Percentiles rank a stretch among this genome's conserved stretches.
These are phyloP conservation scores for Chalciporus sp. DNA, from an alignment of 1,284 basidiomycete genomes.

Conservation along the genomic window DNA sequence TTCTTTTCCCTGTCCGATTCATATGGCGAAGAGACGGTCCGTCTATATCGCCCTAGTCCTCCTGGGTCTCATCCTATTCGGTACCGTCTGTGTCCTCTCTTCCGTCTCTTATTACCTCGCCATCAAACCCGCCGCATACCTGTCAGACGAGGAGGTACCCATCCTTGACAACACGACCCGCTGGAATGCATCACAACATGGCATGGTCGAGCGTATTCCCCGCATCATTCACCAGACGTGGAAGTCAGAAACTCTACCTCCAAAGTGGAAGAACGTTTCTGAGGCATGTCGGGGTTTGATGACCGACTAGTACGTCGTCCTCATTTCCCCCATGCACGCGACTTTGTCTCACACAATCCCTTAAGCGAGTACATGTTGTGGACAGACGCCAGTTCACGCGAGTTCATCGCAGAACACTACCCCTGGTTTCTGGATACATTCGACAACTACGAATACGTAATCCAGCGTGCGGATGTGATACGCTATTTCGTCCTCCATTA, in stretches of 20 bases:
- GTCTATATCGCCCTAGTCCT: slow-evolving; percentile 75
- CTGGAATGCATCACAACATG: slow-evolving; percentile 63
- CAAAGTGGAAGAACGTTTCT: slow-evolving; percentile 80
- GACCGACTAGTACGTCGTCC: slow-evolving; percentile 86
- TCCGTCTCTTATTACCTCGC: slow-evolving; percentile 90
- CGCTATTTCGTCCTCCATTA: slow-evolving; percentile 97
- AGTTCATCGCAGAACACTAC: slow-evolving; percentile 89
- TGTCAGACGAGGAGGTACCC: slow-evolving; percentile 80
- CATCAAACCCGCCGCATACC: slow-evolving; percentile 78
- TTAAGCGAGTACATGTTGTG: slow-evolving; percentile 93
- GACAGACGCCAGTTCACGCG: slow-evolving; percentile 90
- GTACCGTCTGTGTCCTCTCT: slow-evolving; percentile 90
- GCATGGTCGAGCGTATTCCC: slow-evolving; percentile 76
- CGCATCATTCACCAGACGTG: slow-evolving; percentile 98
- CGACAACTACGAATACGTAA: slow-evolving; percentile 90
- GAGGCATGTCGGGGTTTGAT: slow-evolving; percentile 84
- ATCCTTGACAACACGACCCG: slow-evolving; percentile 50
- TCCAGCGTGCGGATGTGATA: slow-evolving; percentile 96
- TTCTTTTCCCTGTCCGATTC: too few relatives aligned
- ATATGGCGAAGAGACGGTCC: slow-evolving; percentile 66
- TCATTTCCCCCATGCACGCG: slow-evolving; percentile 16
- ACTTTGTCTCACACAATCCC: slow-evolving; percentile 18
- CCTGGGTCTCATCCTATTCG: slow-evolving; percentile 83
- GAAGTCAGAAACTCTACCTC: slow-evolving; percentile 89
- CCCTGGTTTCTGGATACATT: slow-evolving; percentile 93